These are phyloP conservation scores for Saccharomyces cerevisiae DNA, from an alignment of 805 yeast genomes.

Conservation along the genomic window DNA sequence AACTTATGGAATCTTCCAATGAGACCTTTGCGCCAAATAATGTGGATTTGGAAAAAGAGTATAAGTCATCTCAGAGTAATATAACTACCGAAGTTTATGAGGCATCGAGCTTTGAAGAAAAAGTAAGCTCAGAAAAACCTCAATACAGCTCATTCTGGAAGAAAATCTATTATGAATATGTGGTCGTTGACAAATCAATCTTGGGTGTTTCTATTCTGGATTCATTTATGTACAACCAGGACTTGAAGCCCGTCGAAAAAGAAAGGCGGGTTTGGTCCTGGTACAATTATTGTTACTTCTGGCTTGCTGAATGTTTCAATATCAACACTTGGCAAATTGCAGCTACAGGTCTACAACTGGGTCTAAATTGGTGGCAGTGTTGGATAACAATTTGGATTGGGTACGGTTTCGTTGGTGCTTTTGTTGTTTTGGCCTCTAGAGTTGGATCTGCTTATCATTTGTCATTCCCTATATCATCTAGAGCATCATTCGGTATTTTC, in stretches of 20 bases:
- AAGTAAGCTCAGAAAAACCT: background rate
- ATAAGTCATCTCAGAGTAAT: constrained; percentile 1
- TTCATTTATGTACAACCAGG: constrained; percentile 59
- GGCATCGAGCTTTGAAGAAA: constrained; percentile 6
- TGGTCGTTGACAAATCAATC: constrained; percentile 6
- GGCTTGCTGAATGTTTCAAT: constrained; percentile 84
- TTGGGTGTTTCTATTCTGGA: constrained; percentile 44
- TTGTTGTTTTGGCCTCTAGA: constrained; percentile 58
- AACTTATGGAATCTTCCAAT: background rate
- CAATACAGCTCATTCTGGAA: constrained; percentile 1
- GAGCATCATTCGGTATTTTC: constrained; percentile 76
- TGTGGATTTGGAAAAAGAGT: background rate
- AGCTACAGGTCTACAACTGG: constrained; percentile 66
- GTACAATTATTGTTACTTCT: constrained; percentile 67
- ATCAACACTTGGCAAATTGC: constrained; percentile 86
- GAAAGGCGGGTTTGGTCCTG: constrained; percentile 69
- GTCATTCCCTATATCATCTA: constrained; percentile 69
- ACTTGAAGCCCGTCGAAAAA: constrained; percentile 65
- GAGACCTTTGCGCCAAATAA: background rate
- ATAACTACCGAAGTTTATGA: constrained; percentile 2
- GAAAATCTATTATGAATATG: constrained; percentile 5
- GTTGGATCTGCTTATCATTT: constrained; percentile 72
- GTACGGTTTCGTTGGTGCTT: constrained; percentile 55
- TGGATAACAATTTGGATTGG: constrained; percentile 89
- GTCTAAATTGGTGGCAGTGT: constrained; percentile 79